phyloP scores from a whole-genome alignment of 208 protist species.

The Vickermania spadyakhi region DNA sequence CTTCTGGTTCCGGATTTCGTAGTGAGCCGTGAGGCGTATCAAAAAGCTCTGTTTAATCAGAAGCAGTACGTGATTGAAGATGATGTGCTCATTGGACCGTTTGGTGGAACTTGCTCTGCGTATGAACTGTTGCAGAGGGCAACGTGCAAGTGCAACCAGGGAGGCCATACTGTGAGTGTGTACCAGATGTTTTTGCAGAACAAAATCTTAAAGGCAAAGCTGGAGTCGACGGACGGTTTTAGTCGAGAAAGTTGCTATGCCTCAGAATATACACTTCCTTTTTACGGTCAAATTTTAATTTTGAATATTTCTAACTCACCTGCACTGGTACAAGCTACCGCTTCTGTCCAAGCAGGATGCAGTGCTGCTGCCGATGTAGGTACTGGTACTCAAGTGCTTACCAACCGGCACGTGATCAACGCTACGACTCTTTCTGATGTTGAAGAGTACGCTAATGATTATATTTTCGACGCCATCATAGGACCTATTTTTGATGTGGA shows the following conservation, averaged over 20 bases:
- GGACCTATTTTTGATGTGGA: not conserved
- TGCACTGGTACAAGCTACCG: too few relatives aligned
- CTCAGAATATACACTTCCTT: not conserved
- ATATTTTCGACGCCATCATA: not conserved
- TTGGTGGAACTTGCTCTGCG: not conserved
- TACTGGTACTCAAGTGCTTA: too few relatives aligned
- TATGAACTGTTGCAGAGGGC: not conserved
- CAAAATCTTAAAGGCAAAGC: too few relatives aligned
- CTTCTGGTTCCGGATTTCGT: not conserved
- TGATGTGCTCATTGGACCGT: not conserved
- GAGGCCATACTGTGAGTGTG: not conserved
- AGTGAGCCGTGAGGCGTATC: not conserved
- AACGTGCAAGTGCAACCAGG: constrained; percentile 1
- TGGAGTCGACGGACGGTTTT: not conserved
- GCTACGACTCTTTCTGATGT: not conserved
- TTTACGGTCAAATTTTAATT: not conserved
- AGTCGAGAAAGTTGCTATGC: not conserved
- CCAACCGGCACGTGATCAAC: too few relatives aligned
- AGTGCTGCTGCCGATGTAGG: too few relatives aligned
- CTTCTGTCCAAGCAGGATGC: too few relatives aligned
- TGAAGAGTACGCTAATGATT: not conserved
- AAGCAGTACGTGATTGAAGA: not conserved
- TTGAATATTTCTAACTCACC: too few relatives aligned
- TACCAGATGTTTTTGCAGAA: too few relatives aligned
- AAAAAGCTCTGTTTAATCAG: not conserved